phyloP scores from a whole-genome alignment of 2,329 filamentous ascomycete species.

The Clarireedia homoeocarpa region DNA sequence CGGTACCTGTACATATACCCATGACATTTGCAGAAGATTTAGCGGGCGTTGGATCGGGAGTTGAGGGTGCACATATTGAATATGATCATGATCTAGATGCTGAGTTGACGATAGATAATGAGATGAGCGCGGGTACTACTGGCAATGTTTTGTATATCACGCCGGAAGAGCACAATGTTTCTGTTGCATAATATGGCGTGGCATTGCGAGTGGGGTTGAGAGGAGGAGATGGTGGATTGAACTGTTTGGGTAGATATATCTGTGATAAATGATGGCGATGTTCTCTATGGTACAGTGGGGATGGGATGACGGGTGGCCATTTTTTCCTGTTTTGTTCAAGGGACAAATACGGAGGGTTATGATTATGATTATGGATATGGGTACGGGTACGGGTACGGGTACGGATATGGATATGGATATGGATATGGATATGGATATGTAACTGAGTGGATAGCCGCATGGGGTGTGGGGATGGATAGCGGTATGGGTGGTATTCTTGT shows the following conservation, averaged over 20 bases:
- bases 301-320: too few relatives aligned
- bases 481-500: too few relatives aligned
- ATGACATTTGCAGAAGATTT: constrained; percentile 16
- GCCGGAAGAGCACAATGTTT: constrained; percentile 4
- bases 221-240: background rate
- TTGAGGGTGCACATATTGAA: constrained; percentile 17
- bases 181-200: background rate
- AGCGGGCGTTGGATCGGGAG: constrained; percentile 21
- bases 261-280: too few relatives aligned
- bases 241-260: too few relatives aligned
- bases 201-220: background rate
- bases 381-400: background rate
- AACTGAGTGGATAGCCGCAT: too few relatives aligned
- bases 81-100: constrained; percentile 19
- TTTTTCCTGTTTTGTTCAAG: too few relatives aligned
- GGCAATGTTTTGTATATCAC: constrained; percentile 4
- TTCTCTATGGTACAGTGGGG: too few relatives aligned
- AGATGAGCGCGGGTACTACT: background rate
- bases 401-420: background rate
- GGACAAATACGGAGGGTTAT: too few relatives aligned
- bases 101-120: constrained; percentile 23
- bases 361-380: background rate
- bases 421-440: background rate
- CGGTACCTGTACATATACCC: constrained; percentile 12
- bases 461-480: too few relatives aligned